Conservation (phyloP, 495 filamentous ascomycete species). For the Penicillium bovifimosum region DNA sequence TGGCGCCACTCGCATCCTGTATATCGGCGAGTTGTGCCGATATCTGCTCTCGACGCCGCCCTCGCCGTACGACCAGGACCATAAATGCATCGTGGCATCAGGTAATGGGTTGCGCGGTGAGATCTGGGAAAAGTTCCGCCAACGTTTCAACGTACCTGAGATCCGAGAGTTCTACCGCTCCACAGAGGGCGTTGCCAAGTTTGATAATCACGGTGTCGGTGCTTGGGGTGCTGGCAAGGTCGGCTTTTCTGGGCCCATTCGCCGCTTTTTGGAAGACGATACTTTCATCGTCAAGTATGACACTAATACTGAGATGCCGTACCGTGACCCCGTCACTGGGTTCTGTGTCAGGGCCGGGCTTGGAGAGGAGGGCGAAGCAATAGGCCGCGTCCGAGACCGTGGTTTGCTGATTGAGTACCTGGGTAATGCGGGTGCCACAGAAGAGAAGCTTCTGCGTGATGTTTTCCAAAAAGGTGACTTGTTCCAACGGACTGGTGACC, state of each 20-base stretch:
- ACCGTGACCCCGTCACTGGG: conserved; percentile 63
- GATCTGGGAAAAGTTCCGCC: conserved; percentile 81
- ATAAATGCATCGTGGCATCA: conserved; percentile 69
- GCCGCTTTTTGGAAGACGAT: conserved; percentile 48
- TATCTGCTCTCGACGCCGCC: conserved; percentile 78
- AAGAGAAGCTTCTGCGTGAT: conserved; percentile 70
- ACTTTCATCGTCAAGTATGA: conserved; percentile 65
- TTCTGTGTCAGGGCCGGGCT: conserved; percentile 56
- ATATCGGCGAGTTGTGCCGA: conserved; percentile 89
- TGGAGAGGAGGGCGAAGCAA: conserved; percentile 73
- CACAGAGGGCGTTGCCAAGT: conserved; percentile 70
- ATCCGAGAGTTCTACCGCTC: conserved; percentile 88
- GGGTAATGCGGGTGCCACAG: conserved; percentile 65
- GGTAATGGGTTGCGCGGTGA: conserved; percentile 91
- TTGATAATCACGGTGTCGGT: conserved; percentile 71
- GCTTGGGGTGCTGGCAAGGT: conserved; percentile 73
- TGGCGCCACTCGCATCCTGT: conserved; percentile 78
- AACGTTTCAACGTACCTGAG: conserved; percentile 73
- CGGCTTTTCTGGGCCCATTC: conserved; percentile 66
- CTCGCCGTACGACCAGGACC: conserved; percentile 64
- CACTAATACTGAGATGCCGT: conserved; percentile 61
- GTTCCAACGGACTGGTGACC: conserved; percentile 81
- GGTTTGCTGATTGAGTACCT: conserved; percentile 77
- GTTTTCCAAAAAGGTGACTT: conserved; percentile 78
- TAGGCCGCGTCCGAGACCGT: conserved; percentile 60